phyloP scores from a whole-genome alignment of 805 yeast species.

The Pichia insulana region DNA sequence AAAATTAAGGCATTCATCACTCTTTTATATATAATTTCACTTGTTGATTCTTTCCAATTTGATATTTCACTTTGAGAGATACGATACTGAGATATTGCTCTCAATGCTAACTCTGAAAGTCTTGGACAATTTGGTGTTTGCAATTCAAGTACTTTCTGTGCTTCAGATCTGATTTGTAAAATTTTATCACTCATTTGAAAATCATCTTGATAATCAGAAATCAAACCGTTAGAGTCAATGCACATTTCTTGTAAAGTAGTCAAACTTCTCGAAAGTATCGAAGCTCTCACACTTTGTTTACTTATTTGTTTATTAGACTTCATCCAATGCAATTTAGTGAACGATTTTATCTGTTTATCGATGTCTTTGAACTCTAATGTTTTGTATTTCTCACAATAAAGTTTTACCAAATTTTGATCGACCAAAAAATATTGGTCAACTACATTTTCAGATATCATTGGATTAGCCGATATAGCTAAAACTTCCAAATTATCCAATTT shows the following conservation, averaged over 20 bases:
- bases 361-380: slow-evolving; percentile 1
- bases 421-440: slow-evolving; percentile 12
- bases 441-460: slow-evolving; percentile 21
- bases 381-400: background rate
- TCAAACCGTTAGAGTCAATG: slow-evolving; percentile 10
- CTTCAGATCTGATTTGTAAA: slow-evolving; percentile 1
- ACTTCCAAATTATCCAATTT: slow-evolving; percentile 33
- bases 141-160: slow-evolving; percentile 11
- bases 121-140: slow-evolving; percentile 32
- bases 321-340: slow-evolving; percentile 26
- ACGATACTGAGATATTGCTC: slow-evolving; percentile 41
- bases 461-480: slow-evolving; percentile 43
- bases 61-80: slow-evolving; percentile 47
- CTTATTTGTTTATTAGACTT: slow-evolving; percentile 18
- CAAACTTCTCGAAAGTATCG: slow-evolving; percentile 23
- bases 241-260: slow-evolving; percentile 26
- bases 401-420: slow-evolving; percentile 22
- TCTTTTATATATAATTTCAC: slow-evolving; percentile 35
- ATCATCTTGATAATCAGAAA: slow-evolving; percentile 5
- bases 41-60: slow-evolving; percentile 43
- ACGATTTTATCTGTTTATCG: slow-evolving; percentile 16
- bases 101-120: slow-evolving; percentile 38
- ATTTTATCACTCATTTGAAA: background rate
- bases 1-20: slow-evolving; percentile 46
- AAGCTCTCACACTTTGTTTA: slow-evolving; percentile 16